Conservation (phyloP, 192 early-diverging fungal species). For the Linnemannia hyalina region DNA sequence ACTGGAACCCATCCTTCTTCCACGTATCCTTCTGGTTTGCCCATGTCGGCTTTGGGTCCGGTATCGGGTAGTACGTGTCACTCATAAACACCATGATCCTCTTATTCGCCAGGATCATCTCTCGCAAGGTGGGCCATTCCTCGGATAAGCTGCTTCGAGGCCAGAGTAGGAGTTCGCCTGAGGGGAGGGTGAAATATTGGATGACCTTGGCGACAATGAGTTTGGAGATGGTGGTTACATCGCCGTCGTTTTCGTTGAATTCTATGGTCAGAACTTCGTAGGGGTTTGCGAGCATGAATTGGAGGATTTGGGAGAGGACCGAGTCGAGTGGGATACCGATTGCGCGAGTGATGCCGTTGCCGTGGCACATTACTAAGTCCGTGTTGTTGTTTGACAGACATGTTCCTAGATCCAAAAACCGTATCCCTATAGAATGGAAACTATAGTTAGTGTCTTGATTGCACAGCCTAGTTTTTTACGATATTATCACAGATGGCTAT, state of each 20-base stretch:
- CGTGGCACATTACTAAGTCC: constrained; percentile 54
- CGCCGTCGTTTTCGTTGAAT: constrained; percentile 55
- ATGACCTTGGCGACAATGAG: constrained; percentile 36
- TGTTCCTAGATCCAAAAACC: constrained; percentile 56
- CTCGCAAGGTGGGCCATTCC: constrained; percentile 46
- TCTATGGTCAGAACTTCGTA: constrained; percentile 57
- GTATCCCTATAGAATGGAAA: constrained; percentile 40
- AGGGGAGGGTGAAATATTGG: constrained; percentile 44
- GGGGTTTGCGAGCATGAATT: constrained; percentile 51
- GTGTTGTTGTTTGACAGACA: constrained; percentile 48
- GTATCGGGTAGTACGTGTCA: constrained; percentile 27
- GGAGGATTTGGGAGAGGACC: constrained; percentile 30
- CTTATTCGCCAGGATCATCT: constrained; percentile 56
- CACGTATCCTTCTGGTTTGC: constrained; percentile 37
- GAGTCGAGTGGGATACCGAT: constrained; percentile 43
- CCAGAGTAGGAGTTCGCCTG: constrained; percentile 32
- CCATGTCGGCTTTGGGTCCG: constrained; percentile 42
- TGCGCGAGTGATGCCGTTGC: constrained; percentile 25
- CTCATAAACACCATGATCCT: constrained; percentile 54
- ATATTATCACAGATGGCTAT: neutral
- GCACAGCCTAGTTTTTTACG: no score
- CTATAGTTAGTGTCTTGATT: neutral
- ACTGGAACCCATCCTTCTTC: constrained; percentile 48
- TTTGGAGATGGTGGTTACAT: neutral
- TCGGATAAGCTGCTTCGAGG: neutral